Evolutionary conservation across 2,329 filamentous ascomycete genomes (phyloP).

Genomic region (Phaeosphaeria sp.): DNA sequence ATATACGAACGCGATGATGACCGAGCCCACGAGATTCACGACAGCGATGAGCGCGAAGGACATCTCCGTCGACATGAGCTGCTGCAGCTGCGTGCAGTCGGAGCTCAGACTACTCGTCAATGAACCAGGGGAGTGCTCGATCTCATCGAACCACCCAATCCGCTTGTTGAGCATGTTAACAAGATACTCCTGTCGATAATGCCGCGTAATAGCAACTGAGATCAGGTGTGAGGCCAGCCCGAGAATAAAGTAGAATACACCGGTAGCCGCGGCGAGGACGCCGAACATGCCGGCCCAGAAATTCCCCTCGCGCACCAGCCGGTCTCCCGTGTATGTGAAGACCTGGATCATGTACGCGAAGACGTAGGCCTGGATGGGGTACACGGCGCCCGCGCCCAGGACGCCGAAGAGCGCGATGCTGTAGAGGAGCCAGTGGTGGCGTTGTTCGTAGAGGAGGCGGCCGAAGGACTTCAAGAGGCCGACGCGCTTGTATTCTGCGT

Average conservation of each 20-base stretch:
- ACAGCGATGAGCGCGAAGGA: slow-evolving; percentile 65
- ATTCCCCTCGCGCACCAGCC: slow-evolving; percentile 48
- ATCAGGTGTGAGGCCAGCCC: slow-evolving; percentile 44
- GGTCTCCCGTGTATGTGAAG: slow-evolving; percentile 41
- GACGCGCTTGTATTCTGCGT: slow-evolving; percentile 37
- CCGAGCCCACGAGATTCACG: slow-evolving; percentile 69
- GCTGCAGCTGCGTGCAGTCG: slow-evolving; percentile 67
- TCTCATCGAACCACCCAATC: slow-evolving; percentile 66
- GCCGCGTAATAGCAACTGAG: slow-evolving; percentile 56
- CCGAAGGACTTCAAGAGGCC: slow-evolving; percentile 44
- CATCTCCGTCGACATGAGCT: slow-evolving; percentile 69
- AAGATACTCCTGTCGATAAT: slow-evolving; percentile 67
- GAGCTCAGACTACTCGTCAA: slow-evolving; percentile 63
- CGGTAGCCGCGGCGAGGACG: slow-evolving; percentile 62
- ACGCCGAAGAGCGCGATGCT: slow-evolving; percentile 36
- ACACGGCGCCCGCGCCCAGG: slow-evolving; percentile 43
- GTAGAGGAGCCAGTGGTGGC: slow-evolving; percentile 44
- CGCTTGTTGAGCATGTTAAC: slow-evolving; percentile 66
- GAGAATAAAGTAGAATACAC: slow-evolving; percentile 62
- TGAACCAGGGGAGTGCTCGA: slow-evolving; percentile 66
- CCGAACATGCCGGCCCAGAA: slow-evolving; percentile 74
- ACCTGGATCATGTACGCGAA: slow-evolving; percentile 47
- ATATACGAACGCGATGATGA: slow-evolving; percentile 73
- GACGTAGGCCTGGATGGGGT: slow-evolving; percentile 49
- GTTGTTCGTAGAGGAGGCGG: slow-evolving; percentile 43